Evolutionary conservation across 202 grass and related monocot genomes (phyloP).

Genomic region (Hordeum pubiflorum): DNA sequence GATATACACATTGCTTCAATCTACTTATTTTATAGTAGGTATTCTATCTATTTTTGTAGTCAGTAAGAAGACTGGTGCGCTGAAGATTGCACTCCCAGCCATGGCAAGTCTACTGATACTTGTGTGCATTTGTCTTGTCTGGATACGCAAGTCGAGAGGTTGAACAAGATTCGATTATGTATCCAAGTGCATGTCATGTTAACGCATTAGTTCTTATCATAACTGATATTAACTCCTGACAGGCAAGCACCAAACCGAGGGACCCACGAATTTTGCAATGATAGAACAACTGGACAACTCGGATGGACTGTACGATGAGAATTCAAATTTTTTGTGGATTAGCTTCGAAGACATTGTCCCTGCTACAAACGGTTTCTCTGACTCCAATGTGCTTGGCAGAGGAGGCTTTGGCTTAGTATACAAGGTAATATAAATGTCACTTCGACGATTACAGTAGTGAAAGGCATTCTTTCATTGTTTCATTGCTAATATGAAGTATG

Average conservation of each 20-base stretch:
- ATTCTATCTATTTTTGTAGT: not conserved
- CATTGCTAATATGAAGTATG: no score
- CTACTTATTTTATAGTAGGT: not conserved
- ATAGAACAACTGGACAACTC: not conserved
- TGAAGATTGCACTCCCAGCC: not conserved
- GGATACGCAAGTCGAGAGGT: not conserved
- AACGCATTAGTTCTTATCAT: not conserved
- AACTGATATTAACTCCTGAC: not conserved
- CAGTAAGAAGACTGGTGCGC: not conserved
- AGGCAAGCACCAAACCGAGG: not conserved
- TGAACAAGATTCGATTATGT: not conserved
- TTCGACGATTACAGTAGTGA: not conserved
- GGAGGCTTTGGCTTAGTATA: conserved; percentile 39
- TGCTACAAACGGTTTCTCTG: not conserved
- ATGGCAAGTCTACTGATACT: not conserved
- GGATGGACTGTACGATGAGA: not conserved
- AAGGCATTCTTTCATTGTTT: no score
- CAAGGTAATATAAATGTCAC: conserved; percentile 9
- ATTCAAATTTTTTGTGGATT: not conserved
- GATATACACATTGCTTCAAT: not conserved
- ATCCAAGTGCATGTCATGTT: not conserved
- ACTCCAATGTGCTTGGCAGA: conserved; percentile 16
- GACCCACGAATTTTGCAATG: not conserved
- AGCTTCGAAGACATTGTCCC: not conserved
- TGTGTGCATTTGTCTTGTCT: not conserved